Evolutionary conservation across 2,329 filamentous ascomycete species (phyloP), one percentile per base, ranked within the genome.

Genomic region (Hymenoscyphus fructigenus): DNA sequence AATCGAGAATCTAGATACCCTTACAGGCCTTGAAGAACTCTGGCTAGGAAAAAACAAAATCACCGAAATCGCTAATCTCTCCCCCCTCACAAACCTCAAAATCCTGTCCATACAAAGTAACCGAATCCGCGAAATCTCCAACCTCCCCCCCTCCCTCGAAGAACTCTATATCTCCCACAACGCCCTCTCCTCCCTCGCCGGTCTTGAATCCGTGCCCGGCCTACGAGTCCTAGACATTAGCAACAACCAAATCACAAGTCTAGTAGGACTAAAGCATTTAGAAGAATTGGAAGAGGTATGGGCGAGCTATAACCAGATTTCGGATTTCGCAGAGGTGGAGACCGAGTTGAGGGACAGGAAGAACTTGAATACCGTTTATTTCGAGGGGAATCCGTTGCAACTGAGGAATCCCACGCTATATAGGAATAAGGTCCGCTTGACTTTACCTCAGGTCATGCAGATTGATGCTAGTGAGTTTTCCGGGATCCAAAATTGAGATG

Each of bases 31-130:
- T n/a, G 89, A 96, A 76, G 88, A 97, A 76, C 83, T 97, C 17
- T 98, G 93, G 93, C 80, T 98, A 20, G 95, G 92, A 65, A 98
- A 97, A 84, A 97, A 97, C 81, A 97, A 96, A 76, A 97, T 99
- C 72, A 91, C 90, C 0, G 86, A 93, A 73, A 87, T 98, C 68
- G 88, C 85, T 68, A 90, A 91, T 61, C 84, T 98, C 17, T 83
- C 83, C n/a, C 84, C 86, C 0, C 84, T 99, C 32, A 83, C 87
- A 9, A 93, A 91, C 71, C 85, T 99, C 57, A 90, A 89, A 68
- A 91, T 98, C 60, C 87, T 99, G 61, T 96, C 92, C 73, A 93
- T 99, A 72, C 95, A 98, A 79, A 95, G 93, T 50, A 99, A 99
- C 81, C 91, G 95, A 60, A 91, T 99, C 70, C 89, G 87, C 64